Base-by-base conservation (phyloP, 2,329 filamentous ascomycete species). In the Domatiomyces globalis region DNA sequence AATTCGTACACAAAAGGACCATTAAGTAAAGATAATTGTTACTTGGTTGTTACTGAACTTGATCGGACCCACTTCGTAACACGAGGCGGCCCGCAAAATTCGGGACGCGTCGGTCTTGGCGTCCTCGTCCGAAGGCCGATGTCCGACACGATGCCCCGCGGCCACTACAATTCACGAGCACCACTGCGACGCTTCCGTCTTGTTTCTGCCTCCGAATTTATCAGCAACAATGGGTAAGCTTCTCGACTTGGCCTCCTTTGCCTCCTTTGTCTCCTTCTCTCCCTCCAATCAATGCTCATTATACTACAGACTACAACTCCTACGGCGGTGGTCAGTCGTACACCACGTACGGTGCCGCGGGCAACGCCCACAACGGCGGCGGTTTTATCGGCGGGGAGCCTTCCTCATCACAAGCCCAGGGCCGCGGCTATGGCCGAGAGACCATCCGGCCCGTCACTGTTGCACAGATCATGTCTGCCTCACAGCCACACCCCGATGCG, bases 381-480 rank as follows among this genome's bases (percentile, higher is more conserved):
- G 79, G 80, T 49, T 83, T 82, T 65, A 74, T 81, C 67, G 69
- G 69, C 12, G 71, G 71, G 46, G 70, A 71, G 55, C 59, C 63
- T 48, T 64, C 72, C 69, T 68, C 71, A 65, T 67, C 76, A 67
- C 67, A 73, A 22, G 62, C 68, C 4, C 66, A 64, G 49, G 67
- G 66, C 59, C 71, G 65, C 63, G 58, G 60, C 54, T 84, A 84
- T 66, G 76, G 78, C 60, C 86, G 94, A 68, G 87, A 95, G 62
- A 89, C 87, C 18, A 78, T 98, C 49, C 85, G 92, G 45, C 89
- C 92, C 1, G 85, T 95, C 46, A 98, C 92, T 9, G 87, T 96
- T 70, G 95, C 95, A 69, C 92, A 98, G 70, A 78, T 95, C 52
- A 73, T 89, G 63, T 87, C 94, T 57, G 86, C 87, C 57, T 77